Evolutionary conservation across 2,329 filamentous ascomycete species (phyloP).

Genomic region (Dothistroma septosporum): DNA sequence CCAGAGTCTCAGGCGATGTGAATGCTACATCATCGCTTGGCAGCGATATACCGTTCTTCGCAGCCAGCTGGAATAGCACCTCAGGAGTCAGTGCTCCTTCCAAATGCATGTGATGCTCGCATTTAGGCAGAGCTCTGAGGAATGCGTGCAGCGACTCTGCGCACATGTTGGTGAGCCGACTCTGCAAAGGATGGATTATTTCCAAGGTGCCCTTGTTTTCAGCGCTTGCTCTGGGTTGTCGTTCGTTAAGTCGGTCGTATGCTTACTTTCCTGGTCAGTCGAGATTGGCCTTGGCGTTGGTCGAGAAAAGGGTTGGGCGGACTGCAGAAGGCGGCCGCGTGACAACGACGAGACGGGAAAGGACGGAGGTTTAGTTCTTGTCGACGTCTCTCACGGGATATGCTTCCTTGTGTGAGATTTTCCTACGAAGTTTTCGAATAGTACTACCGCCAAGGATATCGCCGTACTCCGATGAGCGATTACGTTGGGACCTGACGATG

Average conservation of each 20-base stretch:
- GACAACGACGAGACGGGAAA: no score
- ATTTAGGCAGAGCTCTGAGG: constrained; percentile 63
- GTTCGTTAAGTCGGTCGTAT: not conserved
- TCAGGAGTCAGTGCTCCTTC: constrained; percentile 69
- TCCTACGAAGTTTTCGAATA: not conserved
- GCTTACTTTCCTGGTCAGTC: not conserved
- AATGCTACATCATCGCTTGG: constrained; percentile 58
- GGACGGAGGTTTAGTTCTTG: no score
- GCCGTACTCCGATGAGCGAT: not conserved
- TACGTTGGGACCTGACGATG: no score
- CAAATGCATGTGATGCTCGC: constrained; percentile 77
- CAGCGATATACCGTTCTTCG: constrained; percentile 61
- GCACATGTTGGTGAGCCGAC: constrained; percentile 37
- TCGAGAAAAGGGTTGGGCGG: not conserved
- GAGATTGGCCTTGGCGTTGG: not conserved
- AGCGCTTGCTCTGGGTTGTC: not conserved
- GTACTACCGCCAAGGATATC: not conserved
- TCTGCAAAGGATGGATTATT: no score
- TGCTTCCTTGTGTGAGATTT: not conserved
- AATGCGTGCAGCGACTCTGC: constrained; percentile 55
- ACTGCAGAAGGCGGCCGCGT: no score
- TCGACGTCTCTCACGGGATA: no score
- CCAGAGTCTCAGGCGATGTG: constrained; percentile 55
- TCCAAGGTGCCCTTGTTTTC: not conserved
- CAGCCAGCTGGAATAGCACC: constrained; percentile 66